A percentile compares a stretch with the other conserved stretches of the same genome.
phyloP scores from a whole-genome alignment of 2,329 filamentous ascomycete genomes.

The Cercospora sp. region DNA sequence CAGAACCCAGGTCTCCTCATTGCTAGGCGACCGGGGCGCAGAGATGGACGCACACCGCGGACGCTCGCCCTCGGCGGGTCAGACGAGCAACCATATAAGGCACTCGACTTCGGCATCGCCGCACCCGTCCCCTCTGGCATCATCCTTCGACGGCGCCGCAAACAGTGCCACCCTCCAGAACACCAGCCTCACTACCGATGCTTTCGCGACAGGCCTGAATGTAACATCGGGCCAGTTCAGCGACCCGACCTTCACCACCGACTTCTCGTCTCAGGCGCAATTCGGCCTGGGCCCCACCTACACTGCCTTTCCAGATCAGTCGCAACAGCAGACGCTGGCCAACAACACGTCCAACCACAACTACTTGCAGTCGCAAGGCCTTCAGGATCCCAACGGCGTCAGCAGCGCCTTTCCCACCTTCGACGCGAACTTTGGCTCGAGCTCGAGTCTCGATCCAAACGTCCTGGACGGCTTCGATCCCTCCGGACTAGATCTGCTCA shows the following conservation, averaged over 20 bases:
- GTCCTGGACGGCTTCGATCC: slow-evolving; percentile 55
- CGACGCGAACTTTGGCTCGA: slow-evolving; percentile 56
- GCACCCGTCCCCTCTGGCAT: slow-evolving; percentile 28
- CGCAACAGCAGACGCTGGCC: slow-evolving; percentile 36
- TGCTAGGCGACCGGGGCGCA: slow-evolving; percentile 11
- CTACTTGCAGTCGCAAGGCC: slow-evolving; percentile 45
- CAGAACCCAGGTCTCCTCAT: slow-evolving; percentile 1
- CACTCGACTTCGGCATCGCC: slow-evolving; percentile 35
- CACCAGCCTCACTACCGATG: slow-evolving; percentile 14
- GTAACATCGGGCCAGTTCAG: slow-evolving; percentile 28
- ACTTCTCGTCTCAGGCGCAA: slow-evolving; percentile 45
- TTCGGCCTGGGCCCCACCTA: slow-evolving; percentile 47
- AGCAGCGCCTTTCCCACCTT: slow-evolving; percentile 58
- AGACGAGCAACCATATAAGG: slow-evolving; percentile 32
- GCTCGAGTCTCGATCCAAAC: slow-evolving; percentile 60
- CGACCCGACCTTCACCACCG: slow-evolving; percentile 44
- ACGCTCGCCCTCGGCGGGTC: slow-evolving; percentile 33
- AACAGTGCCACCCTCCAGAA: slow-evolving; percentile 21
- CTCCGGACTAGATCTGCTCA: slow-evolving; percentile 43
- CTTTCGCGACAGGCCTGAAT: slow-evolving; percentile 29
- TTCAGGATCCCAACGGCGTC: slow-evolving; percentile 39
- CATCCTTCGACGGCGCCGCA: slow-evolving; percentile 25
- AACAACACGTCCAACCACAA: slow-evolving; percentile 42
- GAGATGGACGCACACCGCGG: slow-evolving; percentile 27
- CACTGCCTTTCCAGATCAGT: slow-evolving; percentile 30